Conservation (phyloP, 306 rosid species). For the Medicago truncatula region DNA sequence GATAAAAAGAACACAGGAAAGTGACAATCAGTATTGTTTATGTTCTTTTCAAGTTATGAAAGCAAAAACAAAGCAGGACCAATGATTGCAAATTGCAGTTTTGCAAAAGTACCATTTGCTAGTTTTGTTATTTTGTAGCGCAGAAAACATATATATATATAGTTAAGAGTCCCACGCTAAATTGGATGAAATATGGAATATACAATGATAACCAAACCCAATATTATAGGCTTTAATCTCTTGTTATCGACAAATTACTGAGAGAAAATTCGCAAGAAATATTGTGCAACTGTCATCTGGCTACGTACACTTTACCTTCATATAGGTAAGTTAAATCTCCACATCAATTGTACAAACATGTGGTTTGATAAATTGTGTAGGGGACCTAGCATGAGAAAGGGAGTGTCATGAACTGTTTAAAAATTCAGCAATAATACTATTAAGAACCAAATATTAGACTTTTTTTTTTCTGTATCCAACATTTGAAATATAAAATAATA, state of each 20-base stretch:
- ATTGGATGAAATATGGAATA: not conserved
- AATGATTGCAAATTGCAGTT: conserved; percentile 35
- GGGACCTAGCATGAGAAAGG: not conserved
- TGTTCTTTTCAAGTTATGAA: conserved; percentile 16
- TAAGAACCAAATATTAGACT: no score
- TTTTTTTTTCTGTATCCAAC: no score
- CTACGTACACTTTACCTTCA: not conserved
- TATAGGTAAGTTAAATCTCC: not conserved
- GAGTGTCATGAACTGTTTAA: not conserved
- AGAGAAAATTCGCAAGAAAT: not conserved
- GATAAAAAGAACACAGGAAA: conserved; percentile 3
- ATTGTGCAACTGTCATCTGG: not conserved
- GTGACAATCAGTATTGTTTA: conserved; percentile 26
- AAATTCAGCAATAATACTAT: no score
- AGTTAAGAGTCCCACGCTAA: not conserved
- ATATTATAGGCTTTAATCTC: not conserved
- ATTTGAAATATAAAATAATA: no score
- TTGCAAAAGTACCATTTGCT: conserved; percentile 32
- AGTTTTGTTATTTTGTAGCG: conserved; percentile 29
- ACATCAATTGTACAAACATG: not conserved
- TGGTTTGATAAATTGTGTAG: not conserved
- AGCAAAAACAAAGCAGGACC: conserved; percentile 27
- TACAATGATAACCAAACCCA: not conserved
- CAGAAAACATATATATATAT: not conserved
- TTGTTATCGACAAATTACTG: not conserved